Percentiles rank a stretch among this genome's conserved stretches.
phyloP scores from a whole-genome alignment of 495 filamentous ascomycete genomes.

The Tuber brumale region DNA sequence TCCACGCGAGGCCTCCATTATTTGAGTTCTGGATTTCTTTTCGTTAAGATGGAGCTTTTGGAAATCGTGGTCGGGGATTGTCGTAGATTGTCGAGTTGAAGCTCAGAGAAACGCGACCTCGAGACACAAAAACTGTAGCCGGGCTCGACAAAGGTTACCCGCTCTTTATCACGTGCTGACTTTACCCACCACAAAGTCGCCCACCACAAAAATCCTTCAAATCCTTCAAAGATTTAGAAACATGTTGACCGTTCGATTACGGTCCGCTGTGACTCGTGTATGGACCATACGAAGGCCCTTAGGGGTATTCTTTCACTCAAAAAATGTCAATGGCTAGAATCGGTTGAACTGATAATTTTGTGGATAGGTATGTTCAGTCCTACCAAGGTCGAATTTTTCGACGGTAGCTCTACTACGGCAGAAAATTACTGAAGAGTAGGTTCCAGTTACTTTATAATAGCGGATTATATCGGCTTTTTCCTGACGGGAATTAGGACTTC shows the following conservation, averaged over 20 bases:
- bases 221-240: constrained; percentile 1
- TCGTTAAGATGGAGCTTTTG: neutral
- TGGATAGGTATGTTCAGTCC: constrained; percentile 10
- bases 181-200: neutral
- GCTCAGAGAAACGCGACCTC: neutral
- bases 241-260: constrained; percentile 31
- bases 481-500: neutral
- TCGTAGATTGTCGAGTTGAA: neutral
- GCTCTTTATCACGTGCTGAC: neutral
- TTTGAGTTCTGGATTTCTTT: constrained; percentile 24
- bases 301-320: constrained; percentile 15
- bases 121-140: neutral
- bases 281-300: neutral
- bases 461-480: neutral
- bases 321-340: neutral
- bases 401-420: constrained; percentile 17
- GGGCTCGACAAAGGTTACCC: neutral
- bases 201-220: neutral
- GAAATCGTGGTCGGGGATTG: neutral
- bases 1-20: constrained; percentile 89
- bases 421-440: constrained; percentile 11
- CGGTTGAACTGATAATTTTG: neutral
- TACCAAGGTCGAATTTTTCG: constrained; percentile 20
- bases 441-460: neutral
- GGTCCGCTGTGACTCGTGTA: constrained; percentile 18